phyloP scores from a whole-genome alignment of 139 green algal species.

The Chlamydomonas urium region DNA sequence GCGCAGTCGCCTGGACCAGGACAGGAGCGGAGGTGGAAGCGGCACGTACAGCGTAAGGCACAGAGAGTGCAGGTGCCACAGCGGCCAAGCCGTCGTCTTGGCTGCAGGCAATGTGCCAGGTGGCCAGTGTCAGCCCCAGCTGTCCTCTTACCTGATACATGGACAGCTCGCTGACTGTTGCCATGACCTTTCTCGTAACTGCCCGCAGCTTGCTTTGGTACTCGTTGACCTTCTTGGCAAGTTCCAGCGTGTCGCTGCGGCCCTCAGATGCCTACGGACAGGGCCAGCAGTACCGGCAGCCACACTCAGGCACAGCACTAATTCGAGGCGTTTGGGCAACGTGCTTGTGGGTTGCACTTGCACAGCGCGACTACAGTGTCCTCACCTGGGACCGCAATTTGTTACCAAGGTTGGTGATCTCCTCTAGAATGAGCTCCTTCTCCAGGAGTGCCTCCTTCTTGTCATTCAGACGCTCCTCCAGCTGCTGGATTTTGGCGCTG shows the following conservation, averaged over 20 bases:
- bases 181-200: constrained; percentile 79
- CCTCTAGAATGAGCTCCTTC: constrained; percentile 78
- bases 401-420: constrained; percentile 42
- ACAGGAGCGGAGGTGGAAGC: no score
- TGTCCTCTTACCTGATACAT: constrained; percentile 81
- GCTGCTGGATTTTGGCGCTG: constrained; percentile 50
- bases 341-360: no score
- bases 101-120: no score
- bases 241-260: constrained; percentile 51
- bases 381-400: constrained; percentile 40
- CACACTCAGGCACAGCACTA: no score
- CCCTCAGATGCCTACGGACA: constrained; percentile 51
- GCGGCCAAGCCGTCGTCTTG: no score
- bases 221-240: constrained; percentile 64
- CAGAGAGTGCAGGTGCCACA: no score
- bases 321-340: no score
- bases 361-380: no score
- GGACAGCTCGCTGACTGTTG: constrained; percentile 77
- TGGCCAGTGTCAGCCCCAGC: no score
- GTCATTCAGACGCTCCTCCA: constrained; percentile 63
- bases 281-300: no score
- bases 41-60: no score
- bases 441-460: constrained; percentile 75
- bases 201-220: constrained; percentile 59
- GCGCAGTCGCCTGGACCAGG: constrained; percentile 57